Percentiles rank a stretch among this genome's conserved stretches.
Conservation (phyloP, 768 basidiomycete species). For the Leccinellum rugosiceps region DNA sequence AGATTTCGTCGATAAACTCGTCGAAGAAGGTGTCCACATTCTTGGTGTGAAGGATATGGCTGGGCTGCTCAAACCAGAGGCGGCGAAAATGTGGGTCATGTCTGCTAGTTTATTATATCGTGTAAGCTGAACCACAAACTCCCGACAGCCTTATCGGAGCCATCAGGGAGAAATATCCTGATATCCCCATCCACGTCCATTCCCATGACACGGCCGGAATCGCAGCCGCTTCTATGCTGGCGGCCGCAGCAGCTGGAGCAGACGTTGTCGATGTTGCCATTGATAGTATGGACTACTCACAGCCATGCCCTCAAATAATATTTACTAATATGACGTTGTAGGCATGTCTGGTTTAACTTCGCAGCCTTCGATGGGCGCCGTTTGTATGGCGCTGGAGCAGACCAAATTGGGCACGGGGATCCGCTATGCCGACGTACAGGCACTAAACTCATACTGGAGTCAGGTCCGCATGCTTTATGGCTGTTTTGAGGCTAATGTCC, state of each 20-base stretch:
- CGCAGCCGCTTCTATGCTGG: conserved; percentile 95
- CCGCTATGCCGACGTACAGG: conserved; percentile 94
- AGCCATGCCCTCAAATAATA: background rate
- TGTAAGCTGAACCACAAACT: conserved; percentile 4
- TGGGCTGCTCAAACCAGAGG: conserved; percentile 90
- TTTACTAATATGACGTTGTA: conserved; percentile 31
- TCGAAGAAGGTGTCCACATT: conserved; percentile 93
- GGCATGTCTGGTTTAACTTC: conserved; percentile 99
- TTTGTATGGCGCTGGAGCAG: conserved; percentile 93
- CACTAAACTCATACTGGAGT: conserved; percentile 96
- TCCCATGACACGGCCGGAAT: conserved; percentile 99
- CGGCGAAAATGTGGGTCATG: conserved; percentile 74
- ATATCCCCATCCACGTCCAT: conserved; percentile 98
- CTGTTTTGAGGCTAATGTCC: conserved; percentile 98
- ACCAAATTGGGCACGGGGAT: conserved; percentile 93
- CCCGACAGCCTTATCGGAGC: conserved; percentile 77
- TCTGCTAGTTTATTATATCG: background rate
- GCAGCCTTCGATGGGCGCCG: conserved; percentile 98
- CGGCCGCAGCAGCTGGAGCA: conserved; percentile 93
- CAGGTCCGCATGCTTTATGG: conserved; percentile 93
- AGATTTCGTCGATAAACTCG: conserved; percentile 90
- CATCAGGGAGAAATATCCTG: conserved; percentile 94
- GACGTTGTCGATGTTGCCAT: conserved; percentile 98
- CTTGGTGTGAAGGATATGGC: conserved; percentile 99
- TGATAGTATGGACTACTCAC: conserved; percentile 65